These are phyloP conservation scores for Sphaerulina musiva DNA, from an alignment of 2,329 filamentous ascomycete species.

Conservation along the genomic window DNA sequence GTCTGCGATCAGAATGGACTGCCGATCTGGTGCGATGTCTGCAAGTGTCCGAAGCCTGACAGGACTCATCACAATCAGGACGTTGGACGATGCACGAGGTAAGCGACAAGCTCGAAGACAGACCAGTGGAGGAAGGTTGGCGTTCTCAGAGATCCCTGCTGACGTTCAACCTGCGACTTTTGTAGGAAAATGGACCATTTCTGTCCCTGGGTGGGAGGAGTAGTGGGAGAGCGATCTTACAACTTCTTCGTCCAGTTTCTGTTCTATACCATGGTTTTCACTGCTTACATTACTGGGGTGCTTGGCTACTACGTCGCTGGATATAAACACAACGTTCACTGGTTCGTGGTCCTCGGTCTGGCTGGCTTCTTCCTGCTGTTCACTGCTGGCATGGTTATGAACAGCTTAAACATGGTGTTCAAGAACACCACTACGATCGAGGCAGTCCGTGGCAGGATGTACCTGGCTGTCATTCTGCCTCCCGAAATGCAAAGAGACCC, in stretches of 20 bases:
- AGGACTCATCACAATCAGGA: slow-evolving; percentile 81
- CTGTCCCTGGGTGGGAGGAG: slow-evolving; percentile 92
- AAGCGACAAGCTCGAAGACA: too few species aligned
- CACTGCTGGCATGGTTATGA: slow-evolving; percentile 66
- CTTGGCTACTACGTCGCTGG: slow-evolving; percentile 59
- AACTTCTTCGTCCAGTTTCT: slow-evolving; percentile 92
- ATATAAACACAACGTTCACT: slow-evolving; percentile 47
- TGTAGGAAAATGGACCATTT: slow-evolving; percentile 80
- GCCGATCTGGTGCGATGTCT: slow-evolving; percentile 81
- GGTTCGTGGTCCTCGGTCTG: slow-evolving; percentile 61
- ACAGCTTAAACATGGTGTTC: slow-evolving; percentile 62
- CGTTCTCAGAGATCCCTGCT: too few species aligned
- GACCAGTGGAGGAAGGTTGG: too few species aligned
- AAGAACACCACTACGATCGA: slow-evolving; percentile 82
- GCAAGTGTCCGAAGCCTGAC: slow-evolving; percentile 81
- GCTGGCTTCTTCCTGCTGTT: slow-evolving; percentile 74
- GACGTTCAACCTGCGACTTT: too few species aligned
- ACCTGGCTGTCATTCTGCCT: slow-evolving; percentile 68
- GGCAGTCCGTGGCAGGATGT: slow-evolving; percentile 58
- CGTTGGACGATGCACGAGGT: slow-evolving; percentile 66
- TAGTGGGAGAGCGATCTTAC: slow-evolving; percentile 71
- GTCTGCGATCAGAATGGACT: slow-evolving; percentile 74
- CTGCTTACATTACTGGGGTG: slow-evolving; percentile 56
- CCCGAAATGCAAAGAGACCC: slow-evolving; percentile 30
- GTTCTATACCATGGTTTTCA: slow-evolving; percentile 64